Base-by-base conservation (phyloP, 768 basidiomycete species). In the Bullera alba region DNA sequence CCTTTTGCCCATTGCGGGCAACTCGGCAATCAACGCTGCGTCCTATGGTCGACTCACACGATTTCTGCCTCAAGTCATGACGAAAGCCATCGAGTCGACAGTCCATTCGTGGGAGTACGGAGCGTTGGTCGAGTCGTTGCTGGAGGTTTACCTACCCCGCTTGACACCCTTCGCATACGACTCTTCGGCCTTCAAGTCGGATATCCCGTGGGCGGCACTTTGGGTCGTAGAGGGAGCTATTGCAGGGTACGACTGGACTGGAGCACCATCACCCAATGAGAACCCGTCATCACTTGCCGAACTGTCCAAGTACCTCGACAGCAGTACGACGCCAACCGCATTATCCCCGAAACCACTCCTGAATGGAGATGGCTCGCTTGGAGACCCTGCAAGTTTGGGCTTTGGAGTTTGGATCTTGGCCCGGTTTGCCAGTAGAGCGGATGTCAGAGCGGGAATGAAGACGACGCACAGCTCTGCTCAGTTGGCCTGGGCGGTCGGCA, bases 91-190 rank as follows among this genome's bases (percentile, higher is more conserved):
- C 12, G 42, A 43, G 21, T 43, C 42, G 15, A 26, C 42, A 21
- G 32, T 42, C n/a, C 53, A 58, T 26, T 58, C 57, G 7, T 58
- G 57, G 57, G 57, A 58, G 34, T 23, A 50, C 19, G 57, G 57
- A 12, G 36, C 53, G 1, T 34, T 50, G 26, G 35, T 43, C 16
- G 41, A 58, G 32, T 16, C 53, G 6, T 22, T 54, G 5, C 35
- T 58, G 5, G 49, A 54, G 37, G 37, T 44, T 7, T 58, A 54
- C 42, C 41, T 45, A 21, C 53, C 52, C 27, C 30, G 39, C 8
- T 37, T 54, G 8, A 49, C 49, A 16, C 19, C 52, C 5, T 58
- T 58, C 27, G 53, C 29, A 27, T 54, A 41, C 21, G 25, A 45
- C 14, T 19, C 26, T 17, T 10, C 42, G 4, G 30, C 41, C 14